These are phyloP conservation scores for Polytrichum formosum DNA, from an alignment of 225 moss, liverwort and hornwort species.

Conservation along the genomic window DNA sequence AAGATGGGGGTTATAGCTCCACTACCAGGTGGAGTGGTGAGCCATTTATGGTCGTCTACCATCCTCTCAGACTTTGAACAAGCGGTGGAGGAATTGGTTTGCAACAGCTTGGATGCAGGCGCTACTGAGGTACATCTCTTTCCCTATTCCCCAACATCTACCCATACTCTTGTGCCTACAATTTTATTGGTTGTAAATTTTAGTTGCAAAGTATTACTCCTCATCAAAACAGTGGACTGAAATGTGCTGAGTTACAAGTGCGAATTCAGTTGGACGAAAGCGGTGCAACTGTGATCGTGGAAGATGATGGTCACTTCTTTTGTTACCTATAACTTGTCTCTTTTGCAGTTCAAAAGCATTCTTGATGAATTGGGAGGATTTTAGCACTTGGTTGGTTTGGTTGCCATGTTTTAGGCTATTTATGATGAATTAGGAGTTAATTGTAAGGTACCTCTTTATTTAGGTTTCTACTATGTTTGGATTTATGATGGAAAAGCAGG, in stretches of 20 bases:
- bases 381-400: too few species aligned
- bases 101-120: slow-evolving; percentile 94
- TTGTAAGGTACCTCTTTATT: too few species aligned
- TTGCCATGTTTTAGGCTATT: too few species aligned
- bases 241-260: slow-evolving; percentile 44
- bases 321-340: not conserved
- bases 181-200: not conserved
- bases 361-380: too few species aligned
- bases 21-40: slow-evolving; percentile 59
- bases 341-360: not conserved
- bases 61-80: slow-evolving; percentile 75
- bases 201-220: not conserved
- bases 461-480: not conserved
- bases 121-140: slow-evolving; percentile 57
- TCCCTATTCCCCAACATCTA: slow-evolving; percentile 2
- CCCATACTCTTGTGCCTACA: not conserved
- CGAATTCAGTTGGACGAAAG: slow-evolving; percentile 67
- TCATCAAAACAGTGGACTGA: not conserved
- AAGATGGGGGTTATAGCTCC: slow-evolving; percentile 58
- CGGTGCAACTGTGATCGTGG: slow-evolving; percentile 65
- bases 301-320: slow-evolving; percentile 69
- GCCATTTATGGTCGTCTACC: slow-evolving; percentile 71
- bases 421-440: too few species aligned
- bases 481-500: not conserved
- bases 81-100: slow-evolving; percentile 90